Base-by-base conservation (phyloP, 768 basidiomycete genomes). In the Podaxis sp. region DNA sequence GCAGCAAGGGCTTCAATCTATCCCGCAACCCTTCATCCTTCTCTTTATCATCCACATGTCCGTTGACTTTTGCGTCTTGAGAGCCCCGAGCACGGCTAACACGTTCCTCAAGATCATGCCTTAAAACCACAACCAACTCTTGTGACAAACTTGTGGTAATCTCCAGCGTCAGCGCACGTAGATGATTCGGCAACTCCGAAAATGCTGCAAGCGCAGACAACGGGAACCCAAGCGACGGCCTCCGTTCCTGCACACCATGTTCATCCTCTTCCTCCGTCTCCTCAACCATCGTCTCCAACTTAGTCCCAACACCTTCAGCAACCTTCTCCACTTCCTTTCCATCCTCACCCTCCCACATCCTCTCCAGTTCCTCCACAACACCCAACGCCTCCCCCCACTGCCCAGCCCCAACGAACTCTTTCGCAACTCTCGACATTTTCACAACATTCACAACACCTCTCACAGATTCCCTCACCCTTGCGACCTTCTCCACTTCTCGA, bases 301-400 rank as follows among this genome's bases (percentile, higher is more conserved):
- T 27, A 9, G 62, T 36, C 38, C 27, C 40, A 38, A 48, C 28
- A 57, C 50, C 10, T 46, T 57, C 40, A 50, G 36, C 51, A 5
- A 47, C 55, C 25, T 38, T 57, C 27, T 3, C 54, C 44, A 46
- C 55, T 18, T 25, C 40, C 10, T 42, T 18, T 13, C 52, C 50
- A 5, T 54, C 51, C 46, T 48, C 27, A 1, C 66, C 69, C 11
- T 79, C 72, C 84, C 87, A 88, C 65, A 90, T 72, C 51, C 72
- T 73, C 57, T 88, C 80, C 62, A 94, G 71, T 53, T 85, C 81
- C 51, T 91, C 86, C 38, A 93, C 82, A 16, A 94, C 79, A 50
- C 81, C 82, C 59, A 98, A 74, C 5, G 94, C 94, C 58, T 91
- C 90, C 13, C 85, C 84, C 90, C 93, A 98, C 65, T 97, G 91